Evolutionary conservation across 2,329 filamentous ascomycete genomes (phyloP).

Genomic region (Colletotrichum sp.): DNA sequence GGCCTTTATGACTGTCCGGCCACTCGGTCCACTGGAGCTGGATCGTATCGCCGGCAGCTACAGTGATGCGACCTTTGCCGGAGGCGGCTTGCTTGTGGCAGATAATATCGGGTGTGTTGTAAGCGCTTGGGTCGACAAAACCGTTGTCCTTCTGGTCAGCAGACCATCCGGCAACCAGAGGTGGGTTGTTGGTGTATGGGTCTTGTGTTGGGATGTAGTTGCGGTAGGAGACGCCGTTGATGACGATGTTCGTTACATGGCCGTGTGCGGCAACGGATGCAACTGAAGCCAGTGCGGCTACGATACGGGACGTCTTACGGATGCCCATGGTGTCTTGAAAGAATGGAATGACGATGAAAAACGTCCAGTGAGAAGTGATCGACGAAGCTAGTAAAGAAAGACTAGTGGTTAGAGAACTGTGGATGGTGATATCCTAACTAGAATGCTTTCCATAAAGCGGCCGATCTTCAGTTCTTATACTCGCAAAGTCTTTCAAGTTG

Average conservation of each 20-base stretch:
- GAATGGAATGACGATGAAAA: neutral
- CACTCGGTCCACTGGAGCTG: conserved; percentile 54
- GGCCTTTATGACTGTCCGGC: conserved; percentile 54
- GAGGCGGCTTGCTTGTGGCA: conserved; percentile 49
- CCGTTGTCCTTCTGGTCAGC: conserved; percentile 48
- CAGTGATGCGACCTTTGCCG: conserved; percentile 41
- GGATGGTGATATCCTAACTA: neutral
- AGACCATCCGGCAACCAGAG: conserved; percentile 40
- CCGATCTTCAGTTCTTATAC: neutral
- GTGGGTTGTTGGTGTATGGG: conserved; percentile 14
- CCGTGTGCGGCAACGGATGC: conserved; percentile 40
- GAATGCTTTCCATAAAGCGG: neutral
- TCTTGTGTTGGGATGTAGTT: conserved; percentile 39
- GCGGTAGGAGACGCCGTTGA: conserved; percentile 47
- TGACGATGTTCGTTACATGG: conserved; percentile 45
- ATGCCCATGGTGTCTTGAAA: conserved; percentile 24
- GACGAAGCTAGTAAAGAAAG: neutral
- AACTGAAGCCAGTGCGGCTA: conserved; percentile 26
- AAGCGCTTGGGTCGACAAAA: conserved; percentile 52
- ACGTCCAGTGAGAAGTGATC: neutral
- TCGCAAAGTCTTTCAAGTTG: neutral
- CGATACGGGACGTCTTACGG: conserved; percentile 23
- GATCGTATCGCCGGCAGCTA: conserved; percentile 50
- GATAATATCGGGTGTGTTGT: conserved; percentile 48
- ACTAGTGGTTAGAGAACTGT: neutral